phyloP scores from a whole-genome alignment of 805 yeast species.

The Babjeviella inositovora region DNA sequence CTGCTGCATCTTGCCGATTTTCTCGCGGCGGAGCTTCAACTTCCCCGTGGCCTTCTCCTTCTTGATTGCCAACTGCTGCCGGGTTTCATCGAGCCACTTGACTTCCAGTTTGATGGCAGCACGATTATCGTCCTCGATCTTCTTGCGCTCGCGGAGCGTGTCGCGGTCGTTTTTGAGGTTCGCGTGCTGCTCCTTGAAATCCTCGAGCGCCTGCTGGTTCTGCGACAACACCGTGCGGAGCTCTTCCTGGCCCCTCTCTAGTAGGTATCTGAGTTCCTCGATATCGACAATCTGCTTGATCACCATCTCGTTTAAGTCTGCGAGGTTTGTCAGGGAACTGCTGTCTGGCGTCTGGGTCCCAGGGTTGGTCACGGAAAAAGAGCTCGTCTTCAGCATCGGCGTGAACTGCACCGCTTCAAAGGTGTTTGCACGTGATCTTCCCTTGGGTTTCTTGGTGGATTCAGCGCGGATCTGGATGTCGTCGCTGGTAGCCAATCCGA shows the following conservation, averaged over 20 bases:
- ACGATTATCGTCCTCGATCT: slow-evolving; percentile 21
- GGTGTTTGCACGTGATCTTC: slow-evolving; percentile 19
- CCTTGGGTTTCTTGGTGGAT: slow-evolving; percentile 8
- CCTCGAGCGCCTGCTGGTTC: slow-evolving; percentile 12
- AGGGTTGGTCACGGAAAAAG: too few species aligned
- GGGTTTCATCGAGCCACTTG: slow-evolving; percentile 21
- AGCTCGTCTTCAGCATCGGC: slow-evolving; percentile 2
- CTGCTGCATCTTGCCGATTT: slow-evolving; percentile 13
- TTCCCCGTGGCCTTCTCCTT: slow-evolving; percentile 13
- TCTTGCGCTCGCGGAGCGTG: slow-evolving; percentile 19
- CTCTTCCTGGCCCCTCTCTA: slow-evolving; percentile 24
- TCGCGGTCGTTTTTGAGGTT: slow-evolving; percentile 14
- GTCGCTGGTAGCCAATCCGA: slow-evolving; percentile 14
- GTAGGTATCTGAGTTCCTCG: slow-evolving; percentile 20
- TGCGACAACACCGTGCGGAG: slow-evolving; percentile 15
- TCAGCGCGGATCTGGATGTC: slow-evolving; percentile 10
- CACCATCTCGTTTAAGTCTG: too few species aligned
- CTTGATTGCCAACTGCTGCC: slow-evolving; percentile 15
- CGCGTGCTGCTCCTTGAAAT: slow-evolving; percentile 19
- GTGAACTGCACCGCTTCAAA: slow-evolving; percentile 7
- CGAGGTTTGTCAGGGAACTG: slow-evolving; percentile 5
- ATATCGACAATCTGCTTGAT: slow-evolving; percentile 15
- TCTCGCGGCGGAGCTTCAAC: slow-evolving; percentile 9
- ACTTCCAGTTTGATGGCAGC: slow-evolving; percentile 20
- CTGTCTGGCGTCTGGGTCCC: slow-evolving; percentile 2